Evolutionary conservation across 1,284 basidiomycete genomes (phyloP), one percentile per base, ranked within the genome.

Genomic region (Exobasidium rhododendri): DNA sequence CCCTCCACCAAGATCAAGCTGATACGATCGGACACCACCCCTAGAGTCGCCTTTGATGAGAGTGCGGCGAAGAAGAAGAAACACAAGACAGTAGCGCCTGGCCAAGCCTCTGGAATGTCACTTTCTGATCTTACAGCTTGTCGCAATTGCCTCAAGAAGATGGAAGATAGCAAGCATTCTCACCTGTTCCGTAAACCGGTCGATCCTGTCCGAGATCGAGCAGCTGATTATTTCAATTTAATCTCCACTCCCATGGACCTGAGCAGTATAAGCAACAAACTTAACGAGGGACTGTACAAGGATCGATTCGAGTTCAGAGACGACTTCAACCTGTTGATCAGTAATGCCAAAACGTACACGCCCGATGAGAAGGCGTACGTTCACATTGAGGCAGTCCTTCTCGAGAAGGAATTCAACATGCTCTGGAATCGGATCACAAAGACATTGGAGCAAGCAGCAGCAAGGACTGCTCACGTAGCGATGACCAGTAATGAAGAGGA

Each of bases 171-270:
- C 65, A 47, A 51, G 26, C 86, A 86, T 67, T 86, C 88, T 1
- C 77, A 81, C 35, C 78, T 90, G 62, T 97, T 97, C 81, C 82
- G 88, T 55, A 87, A 90, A 62, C 92, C 94, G 30, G 94, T 97
- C 26, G 94, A 82, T 61, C 81, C 81, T 0, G 77, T 81, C 56
- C 78, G 80, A 30, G 78, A 79, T 35, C 64, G 71, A 58, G 77
- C 73, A 22, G 74, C 73, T 2, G 66, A 79, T 59, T 97, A 97
- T 80, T 92, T 92, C 72, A 87, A 90, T 57, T 82, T 94, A 62
- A 90, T 99, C 81, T 90, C 90, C 79, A 84, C 89, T 14, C 94
- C 96, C 0, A 97, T 99, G 91, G 94, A 99, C 79, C 83, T 98
- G 13, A 88, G 87, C 54, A 94, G 92, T 0, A 90, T 96, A 82